These are phyloP conservation scores for Saturnispora zaruensis DNA, from an alignment of 805 yeast species.

Conservation along the genomic window DNA sequence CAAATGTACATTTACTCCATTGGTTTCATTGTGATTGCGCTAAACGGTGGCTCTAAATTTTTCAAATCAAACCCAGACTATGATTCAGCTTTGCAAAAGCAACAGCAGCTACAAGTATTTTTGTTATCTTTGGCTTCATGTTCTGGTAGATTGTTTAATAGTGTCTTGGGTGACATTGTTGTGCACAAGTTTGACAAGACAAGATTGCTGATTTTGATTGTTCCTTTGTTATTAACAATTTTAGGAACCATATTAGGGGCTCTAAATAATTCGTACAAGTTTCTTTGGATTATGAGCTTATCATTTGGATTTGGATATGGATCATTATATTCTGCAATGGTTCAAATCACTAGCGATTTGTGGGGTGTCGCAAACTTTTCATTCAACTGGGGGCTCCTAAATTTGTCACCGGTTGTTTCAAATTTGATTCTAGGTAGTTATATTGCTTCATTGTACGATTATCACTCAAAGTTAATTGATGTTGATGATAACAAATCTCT, in stretches of 20 bases:
- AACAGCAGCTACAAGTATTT: constrained; percentile 68
- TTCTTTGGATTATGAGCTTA: constrained; percentile 44
- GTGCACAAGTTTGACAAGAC: constrained; percentile 33
- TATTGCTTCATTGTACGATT: constrained; percentile 59
- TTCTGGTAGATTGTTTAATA: constrained; percentile 55
- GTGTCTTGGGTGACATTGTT: constrained; percentile 55
- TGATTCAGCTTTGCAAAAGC: constrained; percentile 31
- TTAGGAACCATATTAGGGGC: constrained; percentile 44
- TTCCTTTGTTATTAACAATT: constrained; percentile 42
- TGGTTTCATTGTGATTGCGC: constrained; percentile 58
- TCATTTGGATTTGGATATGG: constrained; percentile 67
- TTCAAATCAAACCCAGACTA: constrained; percentile 9
- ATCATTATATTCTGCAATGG: constrained; percentile 59
- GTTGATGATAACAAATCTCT: constrained; percentile 6
- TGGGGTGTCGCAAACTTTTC: constrained; percentile 64
- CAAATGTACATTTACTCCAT: constrained; percentile 70
- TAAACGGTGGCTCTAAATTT: constrained; percentile 24
- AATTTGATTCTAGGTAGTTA: constrained; percentile 50
- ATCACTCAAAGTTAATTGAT: constrained; percentile 22
- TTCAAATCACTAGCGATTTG: constrained; percentile 65
- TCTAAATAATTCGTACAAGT: constrained; percentile 25
- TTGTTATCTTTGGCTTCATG: constrained; percentile 62
- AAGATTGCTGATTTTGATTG: constrained; percentile 39
- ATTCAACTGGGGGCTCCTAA: constrained; percentile 66
- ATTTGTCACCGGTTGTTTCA: constrained; percentile 57